Evolutionary conservation across 805 yeast species (phyloP).

Genomic region (Lipomyces mesembrius): DNA sequence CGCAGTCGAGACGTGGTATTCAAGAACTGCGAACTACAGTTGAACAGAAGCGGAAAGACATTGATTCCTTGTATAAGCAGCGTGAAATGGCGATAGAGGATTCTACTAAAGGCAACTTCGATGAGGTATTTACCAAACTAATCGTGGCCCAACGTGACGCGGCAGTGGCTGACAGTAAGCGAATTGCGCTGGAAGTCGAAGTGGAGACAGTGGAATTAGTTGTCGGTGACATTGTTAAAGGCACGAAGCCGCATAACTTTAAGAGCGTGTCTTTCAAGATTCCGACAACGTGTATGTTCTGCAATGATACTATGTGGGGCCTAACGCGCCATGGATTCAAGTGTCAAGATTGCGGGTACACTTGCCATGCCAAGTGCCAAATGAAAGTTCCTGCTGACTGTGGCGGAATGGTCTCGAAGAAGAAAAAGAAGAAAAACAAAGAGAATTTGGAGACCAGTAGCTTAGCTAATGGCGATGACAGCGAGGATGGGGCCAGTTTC

Average conservation of each 20-base stretch:
- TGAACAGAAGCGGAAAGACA: constrained; percentile 40
- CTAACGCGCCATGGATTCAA: constrained; percentile 39
- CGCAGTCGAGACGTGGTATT: constrained; percentile 44
- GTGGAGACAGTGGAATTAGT: constrained; percentile 87
- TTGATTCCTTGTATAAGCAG: constrained; percentile 40
- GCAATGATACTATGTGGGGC: constrained; percentile 40
- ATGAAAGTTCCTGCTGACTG: constrained; percentile 54
- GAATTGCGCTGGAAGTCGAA: constrained; percentile 81
- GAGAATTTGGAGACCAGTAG: not conserved
- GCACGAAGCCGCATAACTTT: constrained; percentile 45
- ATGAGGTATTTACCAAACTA: constrained; percentile 58
- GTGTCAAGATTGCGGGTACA: constrained; percentile 38
- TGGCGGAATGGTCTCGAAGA: constrained; percentile 35
- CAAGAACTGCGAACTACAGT: constrained; percentile 42
- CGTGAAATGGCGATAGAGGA: constrained; percentile 49
- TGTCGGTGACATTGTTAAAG: constrained; percentile 66
- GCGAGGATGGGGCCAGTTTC: constrained; percentile 16
- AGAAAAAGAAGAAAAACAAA: constrained; percentile 28
- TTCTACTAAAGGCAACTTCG: constrained; percentile 57
- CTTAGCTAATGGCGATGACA: constrained; percentile 16
- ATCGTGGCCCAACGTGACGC: constrained; percentile 62
- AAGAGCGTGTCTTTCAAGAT: constrained; percentile 40
- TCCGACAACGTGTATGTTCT: constrained; percentile 39
- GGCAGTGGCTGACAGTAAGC: constrained; percentile 69
- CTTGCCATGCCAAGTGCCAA: constrained; percentile 41